Evolutionary conservation across 2,329 filamentous ascomycete genomes (phyloP).

Genomic region (Colletotrichum siamense): DNA sequence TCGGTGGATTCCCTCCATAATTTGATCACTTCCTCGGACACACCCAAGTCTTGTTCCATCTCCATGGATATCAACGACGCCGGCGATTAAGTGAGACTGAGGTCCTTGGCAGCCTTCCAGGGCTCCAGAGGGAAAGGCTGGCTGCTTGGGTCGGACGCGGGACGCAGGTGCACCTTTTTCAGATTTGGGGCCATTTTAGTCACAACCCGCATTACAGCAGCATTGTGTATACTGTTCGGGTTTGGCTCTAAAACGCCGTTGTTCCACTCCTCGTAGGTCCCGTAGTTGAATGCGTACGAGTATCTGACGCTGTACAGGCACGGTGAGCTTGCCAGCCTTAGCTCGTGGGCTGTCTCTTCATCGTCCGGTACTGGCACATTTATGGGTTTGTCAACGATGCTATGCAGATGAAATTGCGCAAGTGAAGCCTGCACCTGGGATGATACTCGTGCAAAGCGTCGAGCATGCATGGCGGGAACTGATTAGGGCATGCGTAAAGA

Average conservation of each 20-base stretch:
- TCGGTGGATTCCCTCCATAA: neutral
- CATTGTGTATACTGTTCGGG: neutral
- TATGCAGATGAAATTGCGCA: neutral
- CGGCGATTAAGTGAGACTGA: neutral
- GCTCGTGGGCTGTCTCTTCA: neutral
- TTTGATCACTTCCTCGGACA: neutral
- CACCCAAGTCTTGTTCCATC: neutral
- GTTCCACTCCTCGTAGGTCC: too few relatives aligned
- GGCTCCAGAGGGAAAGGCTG: neutral
- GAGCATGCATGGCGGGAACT: neutral
- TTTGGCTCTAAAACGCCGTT: neutral
- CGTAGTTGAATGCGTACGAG: neutral
- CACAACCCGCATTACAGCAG: neutral
- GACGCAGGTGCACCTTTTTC: neutral
- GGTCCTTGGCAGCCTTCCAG: neutral
- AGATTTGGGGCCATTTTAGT: neutral
- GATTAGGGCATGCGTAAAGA: neutral
- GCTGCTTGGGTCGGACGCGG: accelerated
- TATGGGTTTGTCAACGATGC: neutral
- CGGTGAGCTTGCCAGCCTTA: neutral
- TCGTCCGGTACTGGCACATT: too few relatives aligned
- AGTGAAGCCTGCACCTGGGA: neutral
- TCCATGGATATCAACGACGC: neutral
- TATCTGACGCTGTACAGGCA: neutral
- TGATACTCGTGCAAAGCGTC: neutral